Conservation (phyloP, 2,329 filamentous ascomycete species). For the Epichloe hybrida region DNA sequence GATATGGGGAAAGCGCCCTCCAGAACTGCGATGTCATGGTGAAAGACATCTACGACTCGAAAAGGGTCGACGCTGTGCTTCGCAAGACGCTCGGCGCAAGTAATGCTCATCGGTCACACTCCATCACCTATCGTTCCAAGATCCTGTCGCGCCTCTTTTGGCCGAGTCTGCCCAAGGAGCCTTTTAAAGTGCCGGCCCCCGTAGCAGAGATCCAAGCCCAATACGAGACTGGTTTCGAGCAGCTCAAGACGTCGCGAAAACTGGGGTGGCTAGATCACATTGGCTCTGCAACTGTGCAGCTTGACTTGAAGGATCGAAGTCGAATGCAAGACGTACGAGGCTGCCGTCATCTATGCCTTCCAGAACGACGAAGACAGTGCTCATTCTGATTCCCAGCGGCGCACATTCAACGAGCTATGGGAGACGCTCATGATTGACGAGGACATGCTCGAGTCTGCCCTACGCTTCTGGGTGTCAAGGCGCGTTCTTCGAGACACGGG, state of each 20-base stretch:
- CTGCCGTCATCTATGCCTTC: conserved; percentile 78
- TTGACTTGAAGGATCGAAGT: conserved; percentile 74
- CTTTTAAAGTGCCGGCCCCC: conserved; percentile 48
- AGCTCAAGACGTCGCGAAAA: conserved; percentile 70
- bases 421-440: conserved; percentile 57
- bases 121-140: conserved; percentile 53
- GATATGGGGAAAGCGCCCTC: conserved; percentile 72
- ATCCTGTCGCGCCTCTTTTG: conserved; percentile 90
- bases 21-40: conserved; percentile 98
- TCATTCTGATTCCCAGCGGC: conserved; percentile 21
- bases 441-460: conserved; percentile 51
- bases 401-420: conserved; percentile 40
- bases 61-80: conserved; percentile 56
- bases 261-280: conserved; percentile 78
- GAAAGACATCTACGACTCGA: conserved; percentile 77
- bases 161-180: conserved; percentile 64
- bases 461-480: conserved; percentile 60
- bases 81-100: conserved; percentile 26
- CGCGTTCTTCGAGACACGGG: conserved; percentile 46
- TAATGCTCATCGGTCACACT: conserved; percentile 7
- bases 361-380: conserved; percentile 30
- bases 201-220: conserved; percentile 48
- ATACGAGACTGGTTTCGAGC: conserved; percentile 66
- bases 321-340: conserved; percentile 72
- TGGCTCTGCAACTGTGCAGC: conserved; percentile 64